Conservation (phyloP, 2,329 filamentous ascomycete genomes). For the Neofusicoccum kwambonambiense region DNA sequence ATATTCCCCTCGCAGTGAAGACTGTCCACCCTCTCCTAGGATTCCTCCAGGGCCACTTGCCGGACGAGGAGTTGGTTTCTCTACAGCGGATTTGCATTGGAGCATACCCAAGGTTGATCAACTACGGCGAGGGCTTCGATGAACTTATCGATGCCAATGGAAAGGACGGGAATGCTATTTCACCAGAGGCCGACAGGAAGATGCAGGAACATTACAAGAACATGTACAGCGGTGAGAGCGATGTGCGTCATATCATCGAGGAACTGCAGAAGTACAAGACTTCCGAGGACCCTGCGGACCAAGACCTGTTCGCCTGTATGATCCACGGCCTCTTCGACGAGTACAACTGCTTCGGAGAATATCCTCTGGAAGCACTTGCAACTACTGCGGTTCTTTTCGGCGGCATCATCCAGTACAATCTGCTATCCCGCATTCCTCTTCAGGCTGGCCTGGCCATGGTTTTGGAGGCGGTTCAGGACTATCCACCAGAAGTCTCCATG, state of each 20-base stretch:
- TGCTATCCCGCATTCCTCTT: constrained; percentile 85
- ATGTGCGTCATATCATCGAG: constrained; percentile 81
- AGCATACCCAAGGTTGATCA: constrained; percentile 90
- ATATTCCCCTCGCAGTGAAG: constrained; percentile 76
- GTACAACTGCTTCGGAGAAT: constrained; percentile 91
- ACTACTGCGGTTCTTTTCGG: constrained; percentile 96
- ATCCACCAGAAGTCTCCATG: constrained; percentile 81
- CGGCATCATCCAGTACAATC: constrained; percentile 89
- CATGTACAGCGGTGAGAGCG: constrained; percentile 91
- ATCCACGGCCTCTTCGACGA: constrained; percentile 97
- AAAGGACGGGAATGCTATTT: constrained; percentile 75
- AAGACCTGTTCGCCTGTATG: constrained; percentile 97
- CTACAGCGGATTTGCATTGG: constrained; percentile 88
- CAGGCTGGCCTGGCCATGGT: constrained; percentile 98
- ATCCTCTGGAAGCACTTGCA: constrained; percentile 91
- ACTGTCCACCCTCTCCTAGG: constrained; percentile 79
- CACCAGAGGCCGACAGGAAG: constrained; percentile 74
- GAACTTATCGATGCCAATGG: constrained; percentile 87
- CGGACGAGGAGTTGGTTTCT: constrained; percentile 68
- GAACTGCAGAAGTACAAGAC: constrained; percentile 84
- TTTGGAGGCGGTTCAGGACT: constrained; percentile 88
- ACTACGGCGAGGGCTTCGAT: constrained; percentile 90
- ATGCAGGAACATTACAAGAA: constrained; percentile 99
- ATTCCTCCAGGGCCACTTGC: constrained; percentile 64
- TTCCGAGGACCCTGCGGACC: constrained; percentile 78